phyloP scores from a whole-genome alignment of 1,139 yeast genomes.

The Yamadazyma conglobata region DNA sequence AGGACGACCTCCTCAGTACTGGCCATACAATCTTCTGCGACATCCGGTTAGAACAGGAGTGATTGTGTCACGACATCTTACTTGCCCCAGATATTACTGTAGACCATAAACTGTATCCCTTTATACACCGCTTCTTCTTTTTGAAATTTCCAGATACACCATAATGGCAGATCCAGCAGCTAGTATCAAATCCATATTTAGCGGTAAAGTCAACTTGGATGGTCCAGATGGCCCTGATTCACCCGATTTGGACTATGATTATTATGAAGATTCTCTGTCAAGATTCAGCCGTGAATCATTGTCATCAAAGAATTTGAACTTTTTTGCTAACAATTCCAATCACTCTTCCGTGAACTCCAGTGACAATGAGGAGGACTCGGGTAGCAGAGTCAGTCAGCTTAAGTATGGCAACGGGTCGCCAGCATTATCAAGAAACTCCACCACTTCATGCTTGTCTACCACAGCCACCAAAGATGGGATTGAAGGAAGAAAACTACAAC shows the following conservation, averaged over 20 bases:
- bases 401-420: slow-evolving; percentile 12
- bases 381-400: slow-evolving; percentile 11
- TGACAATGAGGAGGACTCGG: slow-evolving; percentile 18
- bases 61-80: too few relatives aligned
- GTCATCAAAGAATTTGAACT: slow-evolving; percentile 21
- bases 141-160: too few relatives aligned
- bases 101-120: too few relatives aligned
- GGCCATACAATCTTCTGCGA: too few relatives aligned
- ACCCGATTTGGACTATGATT: slow-evolving; percentile 15
- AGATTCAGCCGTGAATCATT: slow-evolving; percentile 21
- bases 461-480: slow-evolving; percentile 73
- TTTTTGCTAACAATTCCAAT: slow-evolving; percentile 17
- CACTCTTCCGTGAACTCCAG: slow-evolving; percentile 25
- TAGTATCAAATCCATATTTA: slow-evolving; percentile 37
- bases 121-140: too few relatives aligned
- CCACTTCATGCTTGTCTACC: slow-evolving; percentile 62
- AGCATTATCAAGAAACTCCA: slow-evolving; percentile 52
- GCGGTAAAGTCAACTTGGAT: slow-evolving; percentile 33
- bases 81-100: too few relatives aligned
- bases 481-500: slow-evolving; percentile 57
- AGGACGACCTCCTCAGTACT: too few relatives aligned
- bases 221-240: slow-evolving; percentile 24
- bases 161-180: slow-evolving; percentile 45
- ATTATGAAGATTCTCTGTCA: slow-evolving; percentile 12
- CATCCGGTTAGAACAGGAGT: too few relatives aligned